phyloP scores from a whole-genome alignment of 768 basidiomycete species.

The Suillus alpinus region DNA sequence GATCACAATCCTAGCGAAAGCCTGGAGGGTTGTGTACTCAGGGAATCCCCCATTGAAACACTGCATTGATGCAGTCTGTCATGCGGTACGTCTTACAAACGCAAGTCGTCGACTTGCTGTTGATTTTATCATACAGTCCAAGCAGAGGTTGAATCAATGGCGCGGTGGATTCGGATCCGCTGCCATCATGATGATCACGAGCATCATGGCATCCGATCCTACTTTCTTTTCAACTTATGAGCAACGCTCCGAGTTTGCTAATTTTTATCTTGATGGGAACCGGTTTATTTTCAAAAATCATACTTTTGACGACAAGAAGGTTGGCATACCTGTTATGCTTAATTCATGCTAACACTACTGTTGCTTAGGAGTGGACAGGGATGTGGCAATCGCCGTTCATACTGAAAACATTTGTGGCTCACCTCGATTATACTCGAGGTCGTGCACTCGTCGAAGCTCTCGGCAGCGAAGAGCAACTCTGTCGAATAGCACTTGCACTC shows the following conservation, averaged over 20 bases:
- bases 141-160: not conserved
- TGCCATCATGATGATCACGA: not conserved
- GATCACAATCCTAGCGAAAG: not conserved
- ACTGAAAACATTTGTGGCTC: not conserved
- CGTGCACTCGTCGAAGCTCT: not conserved
- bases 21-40: constrained; percentile 7
- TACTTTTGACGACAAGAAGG: not conserved
- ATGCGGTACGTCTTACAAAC: not conserved
- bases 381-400: constrained; percentile 4
- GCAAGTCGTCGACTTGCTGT: not conserved
- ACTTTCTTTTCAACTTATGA: not conserved
- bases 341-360: not conserved
- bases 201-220: not conserved
- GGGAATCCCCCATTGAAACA: constrained; percentile 1
- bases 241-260: not conserved
- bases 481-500: constrained; percentile 8
- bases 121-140: not conserved
- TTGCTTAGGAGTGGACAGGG: constrained; percentile 11
- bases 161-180: not conserved
- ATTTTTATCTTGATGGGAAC: not conserved
- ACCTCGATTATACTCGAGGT: constrained; percentile 9
- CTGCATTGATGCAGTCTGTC: not conserved
- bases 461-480: not conserved
- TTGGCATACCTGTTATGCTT: not conserved
- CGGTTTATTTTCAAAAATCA: not conserved